Evolutionary conservation across 1,284 basidiomycete species (phyloP).

Genomic region (Cryptococcus sp.): DNA sequence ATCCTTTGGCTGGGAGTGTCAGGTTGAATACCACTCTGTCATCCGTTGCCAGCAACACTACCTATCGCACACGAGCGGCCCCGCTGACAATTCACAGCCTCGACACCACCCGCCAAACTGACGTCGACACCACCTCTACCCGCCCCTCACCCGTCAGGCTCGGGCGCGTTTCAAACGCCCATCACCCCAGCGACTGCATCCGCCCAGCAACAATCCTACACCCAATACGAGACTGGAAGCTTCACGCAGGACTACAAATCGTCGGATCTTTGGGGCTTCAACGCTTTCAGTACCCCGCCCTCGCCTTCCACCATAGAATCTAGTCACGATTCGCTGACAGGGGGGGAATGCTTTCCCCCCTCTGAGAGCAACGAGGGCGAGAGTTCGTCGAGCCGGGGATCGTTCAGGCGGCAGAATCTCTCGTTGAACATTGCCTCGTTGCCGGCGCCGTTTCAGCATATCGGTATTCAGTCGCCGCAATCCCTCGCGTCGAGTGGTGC

Average conservation of each 20-base stretch:
- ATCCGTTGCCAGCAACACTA: neutral
- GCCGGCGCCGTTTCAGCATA: conserved; percentile 23
- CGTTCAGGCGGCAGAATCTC: conserved; percentile 37
- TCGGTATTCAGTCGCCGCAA: conserved; percentile 31
- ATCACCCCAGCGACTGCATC: conserved; percentile 11
- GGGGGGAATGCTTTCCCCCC: conserved; percentile 47
- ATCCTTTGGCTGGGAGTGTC: too few relatives aligned
- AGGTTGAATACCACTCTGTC: too few relatives aligned
- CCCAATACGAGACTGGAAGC: conserved; percentile 6
- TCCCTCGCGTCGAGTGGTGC: conserved; percentile 40
- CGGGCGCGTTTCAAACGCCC: conserved; percentile 14
- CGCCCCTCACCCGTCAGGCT: conserved; percentile 11
- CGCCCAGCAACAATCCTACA: conserved; percentile 5
- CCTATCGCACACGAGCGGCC: too few relatives aligned
- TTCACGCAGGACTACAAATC: conserved; percentile 7
- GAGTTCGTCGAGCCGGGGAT: conserved; percentile 21
- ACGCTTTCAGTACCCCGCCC: conserved; percentile 38
- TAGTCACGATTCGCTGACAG: conserved; percentile 41
- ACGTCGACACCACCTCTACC: conserved; percentile 36
- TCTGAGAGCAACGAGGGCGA: conserved; percentile 28
- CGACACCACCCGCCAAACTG: conserved; percentile 28
- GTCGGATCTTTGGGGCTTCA: conserved; percentile 14
- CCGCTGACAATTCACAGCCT: too few relatives aligned
- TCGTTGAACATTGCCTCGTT: conserved; percentile 41
- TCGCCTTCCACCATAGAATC: conserved; percentile 50